Evolutionary conservation across 306 rosid species (phyloP).

Genomic region (Vigna reflexopilosa): DNA sequence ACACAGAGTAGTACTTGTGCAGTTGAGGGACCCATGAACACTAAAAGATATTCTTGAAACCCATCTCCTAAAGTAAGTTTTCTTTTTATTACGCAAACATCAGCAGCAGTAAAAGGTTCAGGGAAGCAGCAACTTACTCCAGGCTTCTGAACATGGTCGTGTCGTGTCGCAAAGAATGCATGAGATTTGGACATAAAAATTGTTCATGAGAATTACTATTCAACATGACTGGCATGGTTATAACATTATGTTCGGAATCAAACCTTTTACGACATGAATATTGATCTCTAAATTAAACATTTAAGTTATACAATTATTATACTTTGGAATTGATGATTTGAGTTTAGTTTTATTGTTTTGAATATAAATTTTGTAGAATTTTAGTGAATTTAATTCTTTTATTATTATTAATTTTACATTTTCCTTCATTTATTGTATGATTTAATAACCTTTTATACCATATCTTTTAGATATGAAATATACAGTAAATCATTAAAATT

Average conservation of each 20-base stretch:
- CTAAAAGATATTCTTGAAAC: constrained; percentile 52
- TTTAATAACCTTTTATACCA: background rate
- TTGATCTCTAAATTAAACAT: too few species aligned
- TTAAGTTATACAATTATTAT: too few species aligned
- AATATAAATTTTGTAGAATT: background rate
- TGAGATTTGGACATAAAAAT: background rate
- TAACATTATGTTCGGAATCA: too few species aligned
- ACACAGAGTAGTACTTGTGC: constrained; percentile 7
- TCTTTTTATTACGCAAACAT: constrained; percentile 50
- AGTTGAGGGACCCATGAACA: constrained; percentile 50
- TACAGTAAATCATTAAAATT: background rate
- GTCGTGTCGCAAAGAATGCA: background rate
- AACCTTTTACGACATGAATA: too few species aligned
- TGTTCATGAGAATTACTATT: background rate
- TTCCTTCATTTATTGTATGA: background rate
- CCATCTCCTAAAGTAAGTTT: constrained; percentile 53
- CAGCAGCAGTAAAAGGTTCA: constrained; percentile 42
- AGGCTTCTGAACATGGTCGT: background rate
- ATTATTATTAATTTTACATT: background rate
- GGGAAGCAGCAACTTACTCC: background rate
- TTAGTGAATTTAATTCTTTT: too few species aligned
- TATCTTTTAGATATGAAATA: background rate
- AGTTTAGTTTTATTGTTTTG: too few species aligned
- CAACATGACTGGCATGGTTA: too few species aligned
- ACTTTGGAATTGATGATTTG: too few species aligned